Evolutionary conservation across 2,329 filamentous ascomycete genomes (phyloP).

Genomic region (Lachnellula hyalina): DNA sequence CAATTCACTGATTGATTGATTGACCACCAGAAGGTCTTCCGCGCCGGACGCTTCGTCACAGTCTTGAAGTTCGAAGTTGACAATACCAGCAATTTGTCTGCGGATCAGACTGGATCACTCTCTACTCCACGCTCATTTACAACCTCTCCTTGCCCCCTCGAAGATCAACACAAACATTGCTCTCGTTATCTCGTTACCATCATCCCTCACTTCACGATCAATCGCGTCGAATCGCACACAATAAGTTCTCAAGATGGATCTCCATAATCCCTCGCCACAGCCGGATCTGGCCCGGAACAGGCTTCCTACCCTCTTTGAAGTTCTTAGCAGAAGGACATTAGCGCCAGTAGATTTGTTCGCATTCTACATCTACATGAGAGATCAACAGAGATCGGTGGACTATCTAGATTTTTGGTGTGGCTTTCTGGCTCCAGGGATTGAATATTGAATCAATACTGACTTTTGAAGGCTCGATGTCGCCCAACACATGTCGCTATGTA

Average conservation of each 20-base stretch:
- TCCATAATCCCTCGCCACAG: conserved; percentile 46
- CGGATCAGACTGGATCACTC: neutral
- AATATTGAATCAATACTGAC: conserved; percentile 3
- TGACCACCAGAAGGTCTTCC: neutral
- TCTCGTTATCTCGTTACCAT: neutral
- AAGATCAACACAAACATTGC: conserved; percentile 2
- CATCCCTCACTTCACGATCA: neutral
- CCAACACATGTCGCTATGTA: conserved; percentile 95
- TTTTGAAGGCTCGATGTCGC: conserved; percentile 87
- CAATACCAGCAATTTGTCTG: neutral
- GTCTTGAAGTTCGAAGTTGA: neutral
- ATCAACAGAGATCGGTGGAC: conserved; percentile 95
- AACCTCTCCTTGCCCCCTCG: neutral
- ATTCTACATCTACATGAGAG: conserved; percentile 99
- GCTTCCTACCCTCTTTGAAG: conserved; percentile 91
- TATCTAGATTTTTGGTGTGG: conserved; percentile 96
- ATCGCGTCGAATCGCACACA: conserved; percentile 1
- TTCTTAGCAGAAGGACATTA: conserved; percentile 86
- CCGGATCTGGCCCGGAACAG: conserved; percentile 68
- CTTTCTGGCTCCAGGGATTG: neutral
- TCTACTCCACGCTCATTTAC: conserved; percentile 6
- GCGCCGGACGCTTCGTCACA: conserved; percentile 9
- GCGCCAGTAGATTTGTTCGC: conserved; percentile 96
- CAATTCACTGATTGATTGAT: neutral
- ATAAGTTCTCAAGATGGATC: conserved; percentile 21